Evolutionary conservation across 768 basidiomycete species (phyloP).

Genomic region (Crassisporium funariophilum): DNA sequence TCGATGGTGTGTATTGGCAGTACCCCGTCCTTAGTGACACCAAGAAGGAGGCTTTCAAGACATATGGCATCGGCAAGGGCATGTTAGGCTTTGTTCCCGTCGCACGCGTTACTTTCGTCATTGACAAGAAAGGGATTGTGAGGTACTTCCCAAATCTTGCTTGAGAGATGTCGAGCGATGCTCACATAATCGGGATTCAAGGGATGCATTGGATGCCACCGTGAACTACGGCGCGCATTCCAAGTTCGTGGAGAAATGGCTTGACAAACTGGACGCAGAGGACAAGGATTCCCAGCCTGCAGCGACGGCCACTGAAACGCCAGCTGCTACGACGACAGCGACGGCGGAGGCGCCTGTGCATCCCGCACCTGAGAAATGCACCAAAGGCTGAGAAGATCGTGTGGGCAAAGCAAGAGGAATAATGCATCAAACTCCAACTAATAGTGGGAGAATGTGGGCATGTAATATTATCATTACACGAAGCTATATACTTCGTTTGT

Average conservation of each 20-base stretch:
- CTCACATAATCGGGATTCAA: slow-evolving; percentile 23
- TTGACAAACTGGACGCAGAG: slow-evolving; percentile 53
- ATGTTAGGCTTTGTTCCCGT: slow-evolving; percentile 63
- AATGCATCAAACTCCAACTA: too few species aligned
- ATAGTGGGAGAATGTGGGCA: too few species aligned
- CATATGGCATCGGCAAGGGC: slow-evolving; percentile 67
- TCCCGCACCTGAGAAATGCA: slow-evolving; percentile 1
- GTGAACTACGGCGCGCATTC: slow-evolving; percentile 66
- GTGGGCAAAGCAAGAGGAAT: too few species aligned
- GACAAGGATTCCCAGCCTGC: slow-evolving; percentile 20
- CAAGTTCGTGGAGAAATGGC: slow-evolving; percentile 71
- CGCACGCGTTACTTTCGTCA: slow-evolving; percentile 73
- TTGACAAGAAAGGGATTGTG: slow-evolving; percentile 71
- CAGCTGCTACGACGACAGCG: slow-evolving; percentile 7
- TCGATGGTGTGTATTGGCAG: slow-evolving; percentile 34
- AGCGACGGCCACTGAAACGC: slow-evolving; percentile 9
- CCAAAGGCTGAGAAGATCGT: too few species aligned
- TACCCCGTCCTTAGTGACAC: slow-evolving; percentile 81
- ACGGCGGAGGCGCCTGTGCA: slow-evolving; percentile 4
- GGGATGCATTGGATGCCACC: slow-evolving; percentile 60
- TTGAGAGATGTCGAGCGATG: neutral
- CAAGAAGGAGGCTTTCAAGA: slow-evolving; percentile 60
- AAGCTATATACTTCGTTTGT: too few species aligned
- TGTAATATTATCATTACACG: too few species aligned
- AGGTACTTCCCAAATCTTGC: slow-evolving; percentile 41